Evolutionary conservation across 164 flowering plant species (phyloP), one percentile per base, ranked within the genome.

Genomic region (Sedum album): DNA sequence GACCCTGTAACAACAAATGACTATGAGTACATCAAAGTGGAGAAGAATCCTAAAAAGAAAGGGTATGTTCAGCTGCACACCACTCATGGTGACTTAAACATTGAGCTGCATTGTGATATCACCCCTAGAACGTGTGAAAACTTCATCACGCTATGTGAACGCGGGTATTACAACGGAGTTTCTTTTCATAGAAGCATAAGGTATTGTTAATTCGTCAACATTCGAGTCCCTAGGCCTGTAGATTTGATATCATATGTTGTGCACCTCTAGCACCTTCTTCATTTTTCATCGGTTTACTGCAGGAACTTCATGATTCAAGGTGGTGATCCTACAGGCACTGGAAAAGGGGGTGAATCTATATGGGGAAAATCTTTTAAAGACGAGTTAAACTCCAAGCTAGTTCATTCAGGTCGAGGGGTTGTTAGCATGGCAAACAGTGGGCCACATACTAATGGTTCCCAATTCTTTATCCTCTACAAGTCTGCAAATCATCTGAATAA

Each of bases 241-340:
- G 18, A n/a, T 35, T 11, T 21, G 14, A 36, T 65, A 65, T 36
- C 3, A 33, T 26, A 30, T 28, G 2, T 2, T 57, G 23, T 26
- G 62, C 8, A 28, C 2, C 30, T 20, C 30, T 44, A 3, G 18
- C 17, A 15, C n/a, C 30, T 26, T 35, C 30, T 5, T 30, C 46
- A 39, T 38, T 66, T 0, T 72, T 18, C 25, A 25, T 13, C 11
- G 18, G 41, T 48, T 44, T 46, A 62, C 7, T 80, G 74, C 63
- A 91, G 97, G 82, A 91, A 91, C 77, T 94, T 94, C 71, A 90
- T 91, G 99, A 94, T 94, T 79, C 99, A 94, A 85, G 97, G 99
- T 70, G 97, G 97, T 79, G 99, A 94, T 75, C 99, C 99, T 20
- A 90, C 97, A 77, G 97, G 96, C 42, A 91, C 95, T 31, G 97